Conservation (phyloP, 495 filamentous ascomycete species). For the Daldinia concentrica region DNA sequence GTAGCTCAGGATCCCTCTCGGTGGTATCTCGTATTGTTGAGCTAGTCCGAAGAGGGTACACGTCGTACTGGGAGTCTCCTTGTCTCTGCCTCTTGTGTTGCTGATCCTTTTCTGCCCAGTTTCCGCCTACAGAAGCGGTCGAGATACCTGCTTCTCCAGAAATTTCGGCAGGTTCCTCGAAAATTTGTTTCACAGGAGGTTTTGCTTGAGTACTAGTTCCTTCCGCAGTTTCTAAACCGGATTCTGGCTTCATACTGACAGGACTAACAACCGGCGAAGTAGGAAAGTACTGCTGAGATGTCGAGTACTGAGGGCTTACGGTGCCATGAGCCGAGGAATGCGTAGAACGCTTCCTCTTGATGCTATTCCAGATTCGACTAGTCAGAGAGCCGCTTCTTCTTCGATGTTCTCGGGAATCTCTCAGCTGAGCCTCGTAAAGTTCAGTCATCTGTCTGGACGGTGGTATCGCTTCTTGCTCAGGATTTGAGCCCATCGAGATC, state of each 20-base stretch:
- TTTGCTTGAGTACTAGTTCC: slow-evolving; percentile 18
- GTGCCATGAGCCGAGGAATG: slow-evolving; percentile 35
- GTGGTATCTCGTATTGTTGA: slow-evolving; percentile 45
- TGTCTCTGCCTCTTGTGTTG: slow-evolving; percentile 36
- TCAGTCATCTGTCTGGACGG: slow-evolving; percentile 44
- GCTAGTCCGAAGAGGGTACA: slow-evolving; percentile 37
- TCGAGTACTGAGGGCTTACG: slow-evolving; percentile 29
- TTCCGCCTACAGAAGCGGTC: slow-evolving; percentile 1
- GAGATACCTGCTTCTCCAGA: slow-evolving; percentile 23
- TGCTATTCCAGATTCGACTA: slow-evolving; percentile 41
- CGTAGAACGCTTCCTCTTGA: slow-evolving; percentile 46
- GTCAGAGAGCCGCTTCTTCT: slow-evolving; percentile 42
- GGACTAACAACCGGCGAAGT: slow-evolving; percentile 27
- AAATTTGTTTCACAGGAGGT: slow-evolving; percentile 15
- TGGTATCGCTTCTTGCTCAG: slow-evolving; percentile 34
- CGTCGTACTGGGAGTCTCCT: slow-evolving; percentile 41
- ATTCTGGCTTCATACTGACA: slow-evolving; percentile 34
- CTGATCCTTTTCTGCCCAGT: slow-evolving; percentile 23
- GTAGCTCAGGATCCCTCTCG: slow-evolving; percentile 43
- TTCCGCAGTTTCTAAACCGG: slow-evolving; percentile 15
- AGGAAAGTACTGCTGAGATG: slow-evolving; percentile 39
- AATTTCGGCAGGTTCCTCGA: slow-evolving; percentile 45
- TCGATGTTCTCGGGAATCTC: slow-evolving; percentile 42
- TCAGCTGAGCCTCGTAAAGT: slow-evolving; percentile 44
- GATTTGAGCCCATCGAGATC: slow-evolving; percentile 47